Percentiles rank a stretch among this genome's conserved stretches.
These are phyloP conservation scores for Ogataea henricii DNA, from an alignment of 805 yeast genomes.

Conservation along the genomic window DNA sequence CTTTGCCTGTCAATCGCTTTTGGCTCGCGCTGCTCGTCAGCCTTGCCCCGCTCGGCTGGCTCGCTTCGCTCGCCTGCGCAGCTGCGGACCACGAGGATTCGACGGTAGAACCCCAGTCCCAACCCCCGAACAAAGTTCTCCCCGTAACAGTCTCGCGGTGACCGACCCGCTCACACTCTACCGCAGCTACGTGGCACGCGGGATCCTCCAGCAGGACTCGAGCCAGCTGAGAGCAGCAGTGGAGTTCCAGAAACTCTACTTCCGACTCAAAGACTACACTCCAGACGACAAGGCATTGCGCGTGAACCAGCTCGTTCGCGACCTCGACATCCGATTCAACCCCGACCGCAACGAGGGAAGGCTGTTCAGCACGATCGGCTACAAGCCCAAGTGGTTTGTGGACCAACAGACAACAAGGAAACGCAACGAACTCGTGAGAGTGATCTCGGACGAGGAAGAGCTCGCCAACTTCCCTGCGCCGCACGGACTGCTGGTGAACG, in stretches of 20 bases:
- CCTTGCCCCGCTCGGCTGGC: no score
- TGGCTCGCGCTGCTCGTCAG: no score
- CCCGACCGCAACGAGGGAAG: constrained; percentile 21
- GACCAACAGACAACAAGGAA: constrained; percentile 14
- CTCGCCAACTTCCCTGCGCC: constrained; percentile 56
- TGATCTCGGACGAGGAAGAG: constrained; percentile 63
- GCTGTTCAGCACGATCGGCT: constrained; percentile 31
- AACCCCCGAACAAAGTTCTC: no score
- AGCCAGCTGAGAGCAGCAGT: constrained; percentile 63
- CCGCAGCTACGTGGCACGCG: constrained; percentile 51
- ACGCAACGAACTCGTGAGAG: constrained; percentile 45
- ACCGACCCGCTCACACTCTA: constrained; percentile 68
- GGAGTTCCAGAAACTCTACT: constrained; percentile 61
- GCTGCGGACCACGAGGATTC: constrained; percentile 27
- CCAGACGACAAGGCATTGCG: constrained; percentile 53
- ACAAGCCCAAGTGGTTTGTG: constrained; percentile 34
- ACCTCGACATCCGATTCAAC: constrained; percentile 33
- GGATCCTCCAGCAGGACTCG: constrained; percentile 54
- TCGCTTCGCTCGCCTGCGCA: no score
- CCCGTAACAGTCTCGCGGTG: constrained; percentile 14
- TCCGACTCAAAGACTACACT: constrained; percentile 56
- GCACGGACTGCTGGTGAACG: constrained; percentile 62
- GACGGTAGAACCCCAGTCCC: constrained; percentile 26
- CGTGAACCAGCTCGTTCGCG: constrained; percentile 41
- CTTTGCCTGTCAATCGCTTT: not conserved